Percentiles rank a stretch among this genome's conserved stretches.
These are phyloP conservation scores for Tetracladium maxilliforme DNA, from an alignment of 2,329 filamentous ascomycete genomes.

Conservation along the genomic window DNA sequence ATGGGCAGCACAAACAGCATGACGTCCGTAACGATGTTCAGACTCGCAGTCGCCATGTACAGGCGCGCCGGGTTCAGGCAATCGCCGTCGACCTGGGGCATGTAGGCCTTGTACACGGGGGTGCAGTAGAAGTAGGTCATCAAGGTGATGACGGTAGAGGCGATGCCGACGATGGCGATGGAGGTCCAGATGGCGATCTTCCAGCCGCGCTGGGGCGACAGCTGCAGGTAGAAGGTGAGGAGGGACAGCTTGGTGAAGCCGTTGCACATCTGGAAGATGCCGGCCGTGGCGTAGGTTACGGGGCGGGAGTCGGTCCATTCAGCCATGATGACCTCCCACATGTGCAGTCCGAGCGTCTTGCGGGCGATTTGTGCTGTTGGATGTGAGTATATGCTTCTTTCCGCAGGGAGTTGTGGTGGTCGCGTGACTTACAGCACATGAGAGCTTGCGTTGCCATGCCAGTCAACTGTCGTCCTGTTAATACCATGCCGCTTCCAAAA, in stretches of 20 bases:
- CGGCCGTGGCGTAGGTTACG: conserved; percentile 3
- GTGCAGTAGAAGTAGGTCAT: conserved; percentile 19
- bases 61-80: conserved; percentile 29
- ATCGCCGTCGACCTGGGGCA: conserved; percentile 14
- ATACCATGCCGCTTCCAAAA: too few relatives aligned
- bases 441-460: too few relatives aligned
- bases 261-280: conserved; percentile 18
- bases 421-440: too few relatives aligned
- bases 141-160: conserved; percentile 17
- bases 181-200: conserved; percentile 14
- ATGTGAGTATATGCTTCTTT: too few relatives aligned
- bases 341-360: too few relatives aligned
- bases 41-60: conserved; percentile 29
- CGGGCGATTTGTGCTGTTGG: too few relatives aligned
- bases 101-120: conserved; percentile 17
- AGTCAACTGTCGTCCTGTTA: too few relatives aligned
- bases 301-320: not conserved
- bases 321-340: too few relatives aligned
- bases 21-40: conserved; percentile 32
- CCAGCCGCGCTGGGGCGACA: conserved; percentile 19
- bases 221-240: conserved; percentile 20
- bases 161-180: conserved; percentile 14
- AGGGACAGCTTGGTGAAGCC: conserved; percentile 21
- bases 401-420: too few relatives aligned
- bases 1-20: conserved; percentile 29